Percentiles rank a stretch among this genome's conserved stretches.
Conservation (phyloP, 495 filamentous ascomycete genomes). For the Aspergillus carlsbadensis region DNA sequence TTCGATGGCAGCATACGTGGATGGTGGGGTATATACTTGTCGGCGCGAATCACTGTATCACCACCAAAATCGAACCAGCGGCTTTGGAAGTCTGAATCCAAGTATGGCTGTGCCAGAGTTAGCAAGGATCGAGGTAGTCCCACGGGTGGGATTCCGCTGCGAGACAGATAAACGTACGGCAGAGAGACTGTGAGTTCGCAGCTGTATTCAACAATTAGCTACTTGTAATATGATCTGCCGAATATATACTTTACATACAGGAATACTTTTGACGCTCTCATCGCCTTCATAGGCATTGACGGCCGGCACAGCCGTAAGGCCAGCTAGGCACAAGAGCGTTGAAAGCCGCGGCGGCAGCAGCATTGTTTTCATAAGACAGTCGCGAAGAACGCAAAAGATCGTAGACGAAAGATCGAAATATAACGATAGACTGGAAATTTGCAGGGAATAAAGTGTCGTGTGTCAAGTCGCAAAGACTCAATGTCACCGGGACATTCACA, state of each 20-base stretch:
- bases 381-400: conserved; percentile 17
- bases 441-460: not conserved
- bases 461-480: conserved; percentile 3
- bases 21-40: conserved; percentile 60
- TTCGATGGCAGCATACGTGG: not conserved
- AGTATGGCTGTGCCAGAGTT: conserved; percentile 70
- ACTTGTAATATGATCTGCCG: not conserved
- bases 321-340: conserved; percentile 39
- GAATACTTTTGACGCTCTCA: conserved; percentile 56
- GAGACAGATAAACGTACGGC: conserved; percentile 37
- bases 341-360: conserved; percentile 40
- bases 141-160: not conserved
- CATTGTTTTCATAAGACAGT: conserved; percentile 23
- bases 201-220: conserved; percentile 37
- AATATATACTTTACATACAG: conserved; percentile 38
- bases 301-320: conserved; percentile 31
- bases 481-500: conserved; percentile 34
- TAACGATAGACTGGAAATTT: conserved; percentile 21
- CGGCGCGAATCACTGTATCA: conserved; percentile 88
- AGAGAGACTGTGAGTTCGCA: conserved; percentile 73
- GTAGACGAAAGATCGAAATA: conserved; percentile 2
- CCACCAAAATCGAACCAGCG: conserved; percentile 99
- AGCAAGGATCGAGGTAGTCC: conserved; percentile 11
- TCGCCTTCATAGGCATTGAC: conserved; percentile 36
- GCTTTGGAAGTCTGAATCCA: conserved; percentile 97